These are phyloP conservation scores for Alternaria ethzedia DNA, from an alignment of 2,329 filamentous ascomycete species.

Conservation along the genomic window DNA sequence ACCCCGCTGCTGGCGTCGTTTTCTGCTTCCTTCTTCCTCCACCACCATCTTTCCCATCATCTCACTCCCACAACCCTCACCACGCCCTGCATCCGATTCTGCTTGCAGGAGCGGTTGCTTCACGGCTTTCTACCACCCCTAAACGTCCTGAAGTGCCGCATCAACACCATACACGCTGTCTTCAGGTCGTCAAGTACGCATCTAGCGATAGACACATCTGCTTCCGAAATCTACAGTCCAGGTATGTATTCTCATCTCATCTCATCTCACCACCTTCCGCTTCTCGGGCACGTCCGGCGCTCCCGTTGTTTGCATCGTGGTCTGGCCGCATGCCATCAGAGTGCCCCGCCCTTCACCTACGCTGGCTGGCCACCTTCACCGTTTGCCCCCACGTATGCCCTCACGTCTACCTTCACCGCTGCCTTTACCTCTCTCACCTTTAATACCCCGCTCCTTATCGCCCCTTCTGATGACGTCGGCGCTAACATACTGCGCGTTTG, in stretches of 20 bases:
- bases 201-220: background rate
- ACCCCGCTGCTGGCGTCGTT: conserved; percentile 11
- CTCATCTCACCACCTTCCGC: background rate
- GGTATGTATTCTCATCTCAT: conserved; percentile 1
- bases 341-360: background rate
- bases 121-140: background rate
- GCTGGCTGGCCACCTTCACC: background rate
- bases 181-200: background rate
- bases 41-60: conserved; percentile 5
- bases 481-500: conserved; percentile 17
- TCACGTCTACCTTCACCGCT: background rate
- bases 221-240: conserved; percentile 3
- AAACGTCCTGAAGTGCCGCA: background rate
- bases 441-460: conserved; percentile 1
- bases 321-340: background rate
- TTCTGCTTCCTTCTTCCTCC: conserved; percentile 13
- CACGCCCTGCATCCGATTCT: background rate
- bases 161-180: background rate
- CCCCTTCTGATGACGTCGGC: background rate
- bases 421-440: conserved; percentile 11
- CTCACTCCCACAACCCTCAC: conserved; percentile 10
- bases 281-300: background rate
- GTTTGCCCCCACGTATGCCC: background rate
- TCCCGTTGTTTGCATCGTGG: background rate
- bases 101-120: background rate